phyloP scores from a whole-genome alignment of 2,329 filamentous ascomycete species.

The Aureobasidium pullulans region DNA sequence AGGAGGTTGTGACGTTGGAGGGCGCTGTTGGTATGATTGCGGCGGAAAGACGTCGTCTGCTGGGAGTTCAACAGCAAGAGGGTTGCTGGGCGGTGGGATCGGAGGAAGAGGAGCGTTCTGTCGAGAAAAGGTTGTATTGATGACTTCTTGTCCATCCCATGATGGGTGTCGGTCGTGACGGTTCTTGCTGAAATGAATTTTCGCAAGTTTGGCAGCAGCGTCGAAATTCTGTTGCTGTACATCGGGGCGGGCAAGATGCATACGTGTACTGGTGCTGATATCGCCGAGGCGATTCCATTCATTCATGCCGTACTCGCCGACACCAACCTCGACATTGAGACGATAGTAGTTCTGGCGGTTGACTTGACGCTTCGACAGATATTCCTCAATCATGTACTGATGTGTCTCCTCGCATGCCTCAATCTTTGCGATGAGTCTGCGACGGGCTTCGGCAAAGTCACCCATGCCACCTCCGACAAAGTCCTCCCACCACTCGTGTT shows the following conservation, averaged over 20 bases:
- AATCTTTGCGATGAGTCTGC: slow-evolving; percentile 80
- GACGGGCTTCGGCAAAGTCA: slow-evolving; percentile 83
- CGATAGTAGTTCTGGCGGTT: slow-evolving; percentile 72
- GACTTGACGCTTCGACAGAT: slow-evolving; percentile 57
- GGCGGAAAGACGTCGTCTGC: slow-evolving; percentile 43
- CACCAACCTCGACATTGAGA: slow-evolving; percentile 92
- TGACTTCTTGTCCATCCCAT: slow-evolving; percentile 22
- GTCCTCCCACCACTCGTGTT: slow-evolving; percentile 85
- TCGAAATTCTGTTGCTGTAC: slow-evolving; percentile 72
- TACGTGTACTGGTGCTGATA: slow-evolving; percentile 84
- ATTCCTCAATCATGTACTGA: slow-evolving; percentile 72
- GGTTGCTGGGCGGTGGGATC: slow-evolving; percentile 36
- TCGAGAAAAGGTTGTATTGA: slow-evolving; percentile 3
- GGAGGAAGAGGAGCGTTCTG: slow-evolving; percentile 23
- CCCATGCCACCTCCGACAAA: slow-evolving; percentile 66
- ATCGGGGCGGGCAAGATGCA: slow-evolving; percentile 66
- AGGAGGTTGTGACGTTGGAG: slow-evolving; percentile 37
- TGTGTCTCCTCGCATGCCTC: slow-evolving; percentile 92
- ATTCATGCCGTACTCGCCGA: slow-evolving; percentile 97
- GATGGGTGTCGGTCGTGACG: slow-evolving; percentile 51
- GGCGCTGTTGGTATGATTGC: slow-evolving; percentile 17
- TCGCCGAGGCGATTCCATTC: slow-evolving; percentile 93
- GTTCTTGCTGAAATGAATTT: slow-evolving; percentile 69
- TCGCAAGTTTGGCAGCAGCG: slow-evolving; percentile 72
- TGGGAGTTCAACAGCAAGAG: slow-evolving; percentile 52